A percentile compares a stretch with the other conserved stretches of the same genome.
Conservation (phyloP, 768 basidiomycete genomes). For the Tephrocybe sp. region DNA sequence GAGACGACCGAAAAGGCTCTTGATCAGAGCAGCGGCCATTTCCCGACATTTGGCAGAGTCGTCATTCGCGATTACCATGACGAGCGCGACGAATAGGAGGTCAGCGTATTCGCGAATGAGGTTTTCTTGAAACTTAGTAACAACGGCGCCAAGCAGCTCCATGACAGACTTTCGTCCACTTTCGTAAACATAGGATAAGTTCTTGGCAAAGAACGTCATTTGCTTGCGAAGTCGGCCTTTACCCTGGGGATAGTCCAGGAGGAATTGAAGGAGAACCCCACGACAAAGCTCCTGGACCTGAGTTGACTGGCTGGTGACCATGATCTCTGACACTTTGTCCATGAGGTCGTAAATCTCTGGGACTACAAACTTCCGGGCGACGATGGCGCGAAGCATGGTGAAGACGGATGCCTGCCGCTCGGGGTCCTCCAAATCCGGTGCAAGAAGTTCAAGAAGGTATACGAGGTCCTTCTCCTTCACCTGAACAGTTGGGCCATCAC, state of each 20-base stretch:
- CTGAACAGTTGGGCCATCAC: constrained; percentile 80
- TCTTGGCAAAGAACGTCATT: constrained; percentile 90
- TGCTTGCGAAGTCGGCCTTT: constrained; percentile 85
- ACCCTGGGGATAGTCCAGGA: constrained; percentile 97
- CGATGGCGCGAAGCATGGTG: constrained; percentile 84
- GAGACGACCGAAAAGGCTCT: constrained; percentile 69
- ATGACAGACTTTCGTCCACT: constrained; percentile 92
- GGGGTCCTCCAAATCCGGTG: constrained; percentile 90
- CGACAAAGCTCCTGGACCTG: constrained; percentile 93
- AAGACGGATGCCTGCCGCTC: constrained; percentile 85
- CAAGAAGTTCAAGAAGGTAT: constrained; percentile 81
- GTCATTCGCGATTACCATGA: constrained; percentile 94
- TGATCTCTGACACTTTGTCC: constrained; percentile 87
- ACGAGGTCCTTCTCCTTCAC: constrained; percentile 89
- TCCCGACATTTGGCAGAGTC: constrained; percentile 86
- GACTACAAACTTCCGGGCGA: constrained; percentile 88
- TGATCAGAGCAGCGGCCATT: constrained; percentile 83
- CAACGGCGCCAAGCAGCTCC: constrained; percentile 83
- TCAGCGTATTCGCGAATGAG: constrained; percentile 82
- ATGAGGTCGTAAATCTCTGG: constrained; percentile 97
- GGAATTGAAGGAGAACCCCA: constrained; percentile 85
- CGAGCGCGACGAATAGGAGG: constrained; percentile 86
- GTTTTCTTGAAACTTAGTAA: constrained; percentile 78
- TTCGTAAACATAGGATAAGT: constrained; percentile 87
- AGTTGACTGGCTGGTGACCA: constrained; percentile 90